Evolutionary conservation across 2,329 filamentous ascomycete species (phyloP), one percentile per base, ranked within the genome.

Genomic region (Phaeomoniella chlamydospora): DNA sequence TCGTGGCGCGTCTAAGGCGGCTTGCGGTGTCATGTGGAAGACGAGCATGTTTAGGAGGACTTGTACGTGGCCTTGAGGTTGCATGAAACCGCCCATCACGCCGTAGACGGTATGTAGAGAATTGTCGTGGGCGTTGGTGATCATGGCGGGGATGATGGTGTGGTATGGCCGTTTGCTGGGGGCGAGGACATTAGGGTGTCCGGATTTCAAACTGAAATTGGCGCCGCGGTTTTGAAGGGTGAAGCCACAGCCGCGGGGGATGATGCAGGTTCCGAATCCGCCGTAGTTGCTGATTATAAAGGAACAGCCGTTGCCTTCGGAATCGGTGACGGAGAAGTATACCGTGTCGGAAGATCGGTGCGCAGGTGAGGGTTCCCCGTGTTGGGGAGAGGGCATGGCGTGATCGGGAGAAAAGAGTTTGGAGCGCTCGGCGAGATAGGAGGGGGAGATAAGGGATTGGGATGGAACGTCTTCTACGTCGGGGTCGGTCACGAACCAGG

Each of bases 81-180:
- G 90, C 82, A 96, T 96, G 59, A 92, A 96, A 2, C 86, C 88
- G 36, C 90, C 90, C 90, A 96, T 96, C 41, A 96, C 88, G 36
- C 90, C 90, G 49, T 88, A 94, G 0, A 93, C 81, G 3, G 75
- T 80, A 55, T 94, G 83, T 38, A 96, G 61, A 34, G 72, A 77
- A 16, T 74, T 73, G 47, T 92, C 85, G 11, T 39, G 36, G 3
- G 45, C 45, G 46, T 90, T 85, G 0, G 90, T 96, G 13, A 88
- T 75, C 56, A 96, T 70, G 0, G 82, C 88, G 0, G 90, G 88
- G 49, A 98, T 98, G 55, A 98, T 96, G 37, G 90, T 98, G 58
- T 96, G 90, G 59, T 96, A 98, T 0, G 90, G 90, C 32, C 90
- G 62, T 64, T 96, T 96, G 19, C 77, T 66, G 0, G 86, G 83